Conservation (phyloP, 2,329 filamentous ascomycete species). For the Acephala macrosclerotiorum region DNA sequence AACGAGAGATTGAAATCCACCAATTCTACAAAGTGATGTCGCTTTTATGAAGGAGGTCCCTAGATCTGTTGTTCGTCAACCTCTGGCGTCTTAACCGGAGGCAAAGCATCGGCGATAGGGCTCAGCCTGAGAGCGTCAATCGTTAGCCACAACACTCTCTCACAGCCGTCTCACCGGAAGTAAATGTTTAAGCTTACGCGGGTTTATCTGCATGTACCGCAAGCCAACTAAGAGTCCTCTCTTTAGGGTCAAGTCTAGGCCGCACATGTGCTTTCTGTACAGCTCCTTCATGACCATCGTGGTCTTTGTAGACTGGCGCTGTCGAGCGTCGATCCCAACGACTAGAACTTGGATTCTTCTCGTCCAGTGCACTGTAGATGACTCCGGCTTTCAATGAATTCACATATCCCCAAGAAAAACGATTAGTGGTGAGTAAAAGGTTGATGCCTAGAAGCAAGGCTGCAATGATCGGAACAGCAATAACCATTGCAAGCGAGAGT, state of each 20-base stretch:
- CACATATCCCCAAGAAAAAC: slow-evolving; percentile 15
- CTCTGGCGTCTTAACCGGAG: no score
- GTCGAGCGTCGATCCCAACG: background rate
- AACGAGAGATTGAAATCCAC: no score
- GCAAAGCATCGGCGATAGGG: no score
- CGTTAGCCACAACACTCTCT: no score
- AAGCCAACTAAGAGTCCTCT: background rate
- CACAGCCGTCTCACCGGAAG: no score
- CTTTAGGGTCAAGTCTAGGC: background rate
- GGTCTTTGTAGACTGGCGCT: background rate
- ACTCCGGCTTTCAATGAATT: slow-evolving; percentile 17
- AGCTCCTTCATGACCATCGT: background rate
- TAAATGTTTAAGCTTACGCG: background rate
- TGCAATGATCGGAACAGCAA: slow-evolving; percentile 33
- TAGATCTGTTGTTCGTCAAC: no score
- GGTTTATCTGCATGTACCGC: background rate
- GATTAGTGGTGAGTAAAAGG: slow-evolving; percentile 20
- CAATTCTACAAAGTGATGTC: no score
- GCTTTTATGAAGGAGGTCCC: no score
- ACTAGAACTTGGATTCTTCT: background rate
- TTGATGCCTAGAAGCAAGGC: slow-evolving; percentile 16
- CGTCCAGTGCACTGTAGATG: slow-evolving; percentile 16
- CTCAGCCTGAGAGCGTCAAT: no score
- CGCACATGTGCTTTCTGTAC: background rate
- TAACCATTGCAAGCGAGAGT: slow-evolving; percentile 36